Evolutionary conservation across 2,329 filamentous ascomycete species (phyloP), one percentile per base, ranked within the genome.

Genomic region (Pyricularia sp.): DNA sequence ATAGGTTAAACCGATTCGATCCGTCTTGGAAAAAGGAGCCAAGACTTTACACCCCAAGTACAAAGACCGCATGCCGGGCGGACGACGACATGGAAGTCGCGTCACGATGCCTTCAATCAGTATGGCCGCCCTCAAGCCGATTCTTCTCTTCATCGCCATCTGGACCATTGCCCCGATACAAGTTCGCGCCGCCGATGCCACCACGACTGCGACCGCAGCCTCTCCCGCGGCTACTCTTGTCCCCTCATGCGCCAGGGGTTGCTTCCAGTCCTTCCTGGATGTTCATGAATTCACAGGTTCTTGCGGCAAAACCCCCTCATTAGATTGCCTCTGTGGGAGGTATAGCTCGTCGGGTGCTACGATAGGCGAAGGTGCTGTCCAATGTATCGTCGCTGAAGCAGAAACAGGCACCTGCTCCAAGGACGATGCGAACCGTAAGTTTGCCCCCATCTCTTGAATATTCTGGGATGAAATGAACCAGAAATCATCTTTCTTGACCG

Each of bases 361-460:
- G 1, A 74, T 92, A 65, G 90, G 89, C n/a, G 91, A 93, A 78
- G 90, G 84, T 12, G 89, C 87, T 4, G 78, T 92, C 71, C 85
- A 89, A 74, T 93, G 91, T 76, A 83, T 91, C 42, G 80, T 85
- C 10, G 85, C 85, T 9, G 84, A 86, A 74, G 78, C 75, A 69
- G 77, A 77, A 50, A 73, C 82, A 64, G 83, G 83, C 2, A 78
- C 78, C 17, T 93, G 91, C 76, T 76, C 79, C 4, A 79, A 80
- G 3, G 73, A 78, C 12, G 82, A 85, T 67, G 76, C 76, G 11
- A 73, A 75, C 42, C 78, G 83, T 77, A 74, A 81, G 72, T 75
- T 33, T 4, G n/a, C 14, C 17, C n/a, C 20, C n/a, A 14, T 42
- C 2, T 1, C 17, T 5, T 58, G 1, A 11, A 20, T 50, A 20